These are phyloP conservation scores for Ustilago xerochloae DNA, from an alignment of 1,284 basidiomycete species.

Conservation along the genomic window DNA sequence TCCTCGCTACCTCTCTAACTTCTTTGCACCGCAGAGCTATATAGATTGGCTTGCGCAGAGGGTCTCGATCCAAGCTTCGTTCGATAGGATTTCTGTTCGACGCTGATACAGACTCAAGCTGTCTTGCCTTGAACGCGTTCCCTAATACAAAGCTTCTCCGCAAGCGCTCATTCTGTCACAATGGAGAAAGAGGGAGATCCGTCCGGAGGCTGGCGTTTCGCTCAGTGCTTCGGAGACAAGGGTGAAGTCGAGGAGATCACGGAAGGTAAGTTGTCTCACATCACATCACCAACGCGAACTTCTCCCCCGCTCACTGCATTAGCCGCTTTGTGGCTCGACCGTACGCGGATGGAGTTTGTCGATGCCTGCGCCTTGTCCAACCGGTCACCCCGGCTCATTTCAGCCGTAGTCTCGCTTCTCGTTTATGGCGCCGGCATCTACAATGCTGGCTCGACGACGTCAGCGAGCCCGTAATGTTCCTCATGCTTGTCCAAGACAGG, in stretches of 20 bases:
- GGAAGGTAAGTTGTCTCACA: slow-evolving; percentile 77
- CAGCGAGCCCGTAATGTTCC: neutral
- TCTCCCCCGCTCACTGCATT: neutral
- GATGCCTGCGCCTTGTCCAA: neutral
- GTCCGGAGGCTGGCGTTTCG: slow-evolving; percentile 84
- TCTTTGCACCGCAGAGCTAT: neutral
- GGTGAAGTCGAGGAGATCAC: slow-evolving; percentile 96
- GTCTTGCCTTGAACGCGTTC: neutral
- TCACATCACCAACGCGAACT: neutral
- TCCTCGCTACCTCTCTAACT: neutral
- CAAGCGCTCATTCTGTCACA: slow-evolving; percentile 9
- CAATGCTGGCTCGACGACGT: neutral
- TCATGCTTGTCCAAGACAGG: neutral
- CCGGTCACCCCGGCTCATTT: no score
- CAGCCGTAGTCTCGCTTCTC: no score
- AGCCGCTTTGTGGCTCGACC: no score
- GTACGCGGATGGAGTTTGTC: no score
- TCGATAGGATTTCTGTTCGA: neutral
- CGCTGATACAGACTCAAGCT: neutral
- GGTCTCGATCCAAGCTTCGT: neutral
- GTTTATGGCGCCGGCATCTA: neutral
- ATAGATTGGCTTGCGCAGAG: neutral
- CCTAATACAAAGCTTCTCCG: neutral
- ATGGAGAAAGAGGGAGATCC: slow-evolving; percentile 66
- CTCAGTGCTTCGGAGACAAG: slow-evolving; percentile 91